phyloP scores from a whole-genome alignment of 164 flowering plant genomes.

The Chloranthus sessilifolius region DNA sequence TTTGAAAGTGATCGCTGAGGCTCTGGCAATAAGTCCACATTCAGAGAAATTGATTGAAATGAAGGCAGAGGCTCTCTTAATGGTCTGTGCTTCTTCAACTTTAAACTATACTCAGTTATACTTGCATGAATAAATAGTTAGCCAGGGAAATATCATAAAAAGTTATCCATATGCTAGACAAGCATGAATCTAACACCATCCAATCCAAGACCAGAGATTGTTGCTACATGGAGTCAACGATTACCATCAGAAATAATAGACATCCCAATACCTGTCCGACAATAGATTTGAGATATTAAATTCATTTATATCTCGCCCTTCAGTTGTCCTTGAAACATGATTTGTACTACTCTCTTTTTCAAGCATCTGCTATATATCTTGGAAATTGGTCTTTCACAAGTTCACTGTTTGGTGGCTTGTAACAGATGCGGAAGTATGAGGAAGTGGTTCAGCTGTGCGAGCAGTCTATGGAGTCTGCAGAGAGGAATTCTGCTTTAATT shows the following conservation, averaged over 20 bases:
- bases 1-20: slow-evolving; percentile 47
- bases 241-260: no score
- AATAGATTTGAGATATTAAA: no score
- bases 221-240: no score
- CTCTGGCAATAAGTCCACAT: slow-evolving; percentile 52
- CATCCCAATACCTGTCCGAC: no score
- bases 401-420: slow-evolving; percentile 6
- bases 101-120: neutral
- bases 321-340: no score
- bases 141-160: no score
- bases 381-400: neutral
- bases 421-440: slow-evolving; percentile 65
- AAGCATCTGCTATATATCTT: neutral
- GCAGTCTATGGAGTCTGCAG: slow-evolving; percentile 61
- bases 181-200: no score
- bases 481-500: slow-evolving; percentile 36
- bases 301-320: no score
- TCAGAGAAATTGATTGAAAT: slow-evolving; percentile 70
- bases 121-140: no score
- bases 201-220: no score
- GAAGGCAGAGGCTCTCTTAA: slow-evolving; percentile 75
- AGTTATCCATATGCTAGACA: no score
- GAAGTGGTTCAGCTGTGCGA: slow-evolving; percentile 77
- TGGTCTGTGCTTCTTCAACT: slow-evolving; percentile 43
- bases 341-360: no score